Evolutionary conservation across 345 rosid species (phyloP).

Genomic region (Orychophragmus violaceus): DNA sequence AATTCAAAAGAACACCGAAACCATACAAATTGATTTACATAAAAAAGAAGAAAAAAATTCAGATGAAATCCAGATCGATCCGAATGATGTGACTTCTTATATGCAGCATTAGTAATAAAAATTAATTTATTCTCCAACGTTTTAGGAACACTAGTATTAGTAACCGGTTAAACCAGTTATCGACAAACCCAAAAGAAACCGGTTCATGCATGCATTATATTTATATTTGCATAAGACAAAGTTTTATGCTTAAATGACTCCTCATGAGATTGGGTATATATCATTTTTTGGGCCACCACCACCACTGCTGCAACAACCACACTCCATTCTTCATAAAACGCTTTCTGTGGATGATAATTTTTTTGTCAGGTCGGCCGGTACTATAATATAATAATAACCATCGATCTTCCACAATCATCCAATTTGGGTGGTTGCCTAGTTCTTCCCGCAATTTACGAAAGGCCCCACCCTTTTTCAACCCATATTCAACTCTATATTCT

Average conservation of each 20-base stretch:
- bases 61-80: not conserved
- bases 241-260: not conserved
- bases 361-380: slow-evolving; percentile 8
- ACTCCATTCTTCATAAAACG: slow-evolving; percentile 1
- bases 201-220: not conserved
- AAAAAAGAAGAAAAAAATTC: not conserved
- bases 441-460: slow-evolving; percentile 11
- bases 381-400: slow-evolving; percentile 10
- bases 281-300: slow-evolving; percentile 18
- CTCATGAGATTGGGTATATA: slow-evolving; percentile 13
- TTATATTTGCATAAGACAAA: not conserved
- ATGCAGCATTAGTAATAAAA: not conserved
- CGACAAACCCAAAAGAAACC: not conserved
- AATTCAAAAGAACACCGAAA: not conserved
- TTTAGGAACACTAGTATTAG: not conserved
- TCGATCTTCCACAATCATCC: slow-evolving; percentile 23
- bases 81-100: not conserved
- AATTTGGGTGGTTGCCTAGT: slow-evolving; percentile 10
- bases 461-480: slow-evolving; percentile 10
- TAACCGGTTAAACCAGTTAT: not conserved
- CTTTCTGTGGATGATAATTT: slow-evolving; percentile 23
- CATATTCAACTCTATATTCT: not conserved
- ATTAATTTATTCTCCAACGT: not conserved
- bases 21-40: not conserved
- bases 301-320: slow-evolving; percentile 17